Evolutionary conservation across 106 monocot species (phyloP), one percentile per base, ranked within the genome.

Genomic region (Ottelia alismoides): DNA sequence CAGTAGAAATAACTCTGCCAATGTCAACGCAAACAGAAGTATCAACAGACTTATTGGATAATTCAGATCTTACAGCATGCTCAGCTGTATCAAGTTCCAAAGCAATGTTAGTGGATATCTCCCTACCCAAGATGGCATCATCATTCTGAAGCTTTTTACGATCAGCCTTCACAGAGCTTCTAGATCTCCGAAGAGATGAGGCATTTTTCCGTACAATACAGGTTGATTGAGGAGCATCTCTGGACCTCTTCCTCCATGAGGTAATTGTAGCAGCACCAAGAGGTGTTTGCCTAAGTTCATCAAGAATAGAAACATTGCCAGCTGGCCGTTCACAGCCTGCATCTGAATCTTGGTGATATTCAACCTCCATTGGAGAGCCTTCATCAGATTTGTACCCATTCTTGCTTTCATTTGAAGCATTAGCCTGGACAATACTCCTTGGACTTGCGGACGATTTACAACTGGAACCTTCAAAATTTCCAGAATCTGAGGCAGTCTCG

Each of bases 201-300:
- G 43, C 31, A 43, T 35, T 71, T 49, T 45, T 64, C 27, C 75
- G 72, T 45, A 61, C 51, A 49, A 40, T 56, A 60, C 56, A 64
- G 24, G 22, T 72, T 49, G 69, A 71, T 17, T 55, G 56, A 17
- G 57, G 46, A 20, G 27, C 46, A 47, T 88, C 84, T 51, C 69
- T 78, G 20, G 45, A 52, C 22, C 81, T 88, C 63, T 79, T 74
- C 40, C 56, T 84, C 29, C 45, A 61, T 47, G 77, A 55, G 51
- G 64, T 62, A 45, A 24, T 66, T 65, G 31, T 59, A 64, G 70
- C 66, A n/a, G n/a, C n/a, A n/a, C n/a, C n/a, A 45, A 79, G 50
- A 45, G 72, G 67, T 46, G 63, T 70, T 43, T 76, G 69, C n/a
- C 76, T 70, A 29, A 78, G 67, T 53, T 84, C 59, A 76, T 81